Base-by-base conservation (phyloP, 1,284 basidiomycete genomes). In the Melampsora americana region DNA sequence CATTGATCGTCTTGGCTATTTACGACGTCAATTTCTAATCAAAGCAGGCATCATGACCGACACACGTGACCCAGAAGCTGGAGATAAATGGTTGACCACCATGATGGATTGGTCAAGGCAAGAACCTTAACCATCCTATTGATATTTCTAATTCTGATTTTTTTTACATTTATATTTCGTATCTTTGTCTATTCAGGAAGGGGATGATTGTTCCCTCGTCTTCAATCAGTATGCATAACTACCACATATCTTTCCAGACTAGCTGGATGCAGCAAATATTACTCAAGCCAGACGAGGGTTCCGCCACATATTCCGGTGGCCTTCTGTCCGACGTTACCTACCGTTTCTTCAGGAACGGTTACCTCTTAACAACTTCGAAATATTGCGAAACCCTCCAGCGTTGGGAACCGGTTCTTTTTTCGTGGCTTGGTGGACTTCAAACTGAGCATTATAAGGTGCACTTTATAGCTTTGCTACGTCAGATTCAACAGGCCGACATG, bases 161-260 rank as follows among this genome's bases (percentile, higher is more conserved):
- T 35, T 35, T 35, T 35, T 35, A 4, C 35, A 4, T 3, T 35
- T 4, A 35, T 4, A 35, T 4, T 35, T 35, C 35, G 35, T 35
- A 9, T 4, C 32, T 30, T n/a, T 18, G 28, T 53, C 18, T 56
- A 32, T 35, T 35, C n/a, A 68, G 48, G 48, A 6, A 6, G 20
- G 66, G 66, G 3, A 12, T 68, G 2, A 42, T 20, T 39, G 59
- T 68, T 9, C 39, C 50, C 3, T 68, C 66, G 1, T 28, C 66
- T 26, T 44, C 39, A 2, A 53, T 68, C 28, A 32, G 23, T 46
- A 23, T n/a, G 1, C 44, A 56, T n/a, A 1, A 12, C 2, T 42
- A 50, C 7, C 67, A 69, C 30, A 59, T 69, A 18, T 28, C 35
- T 0, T 69, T 69, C 53, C 67, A 69, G 56, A 59, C 67, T 11